phyloP scores from a whole-genome alignment of 2,329 filamentous ascomycete species.

The Immersiporthe knoxdaviesiana region DNA sequence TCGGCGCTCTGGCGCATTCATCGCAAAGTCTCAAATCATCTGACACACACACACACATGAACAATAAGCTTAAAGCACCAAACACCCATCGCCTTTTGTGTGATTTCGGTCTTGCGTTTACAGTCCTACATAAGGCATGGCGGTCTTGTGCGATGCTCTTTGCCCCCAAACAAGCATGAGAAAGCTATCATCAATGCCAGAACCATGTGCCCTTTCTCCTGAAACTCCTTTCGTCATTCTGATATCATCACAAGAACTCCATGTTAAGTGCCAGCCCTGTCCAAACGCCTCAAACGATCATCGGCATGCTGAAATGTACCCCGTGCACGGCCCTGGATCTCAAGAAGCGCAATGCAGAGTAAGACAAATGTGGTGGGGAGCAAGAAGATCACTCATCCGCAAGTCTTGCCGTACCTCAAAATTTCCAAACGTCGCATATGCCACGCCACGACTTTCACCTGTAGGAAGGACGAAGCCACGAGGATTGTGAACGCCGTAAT shows the following conservation, averaged over 20 bases:
- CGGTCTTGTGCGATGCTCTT: conserved; percentile 11
- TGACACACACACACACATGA: not conserved
- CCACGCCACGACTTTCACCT: not conserved
- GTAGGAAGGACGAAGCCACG: not conserved
- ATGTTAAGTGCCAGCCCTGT: conserved; percentile 16
- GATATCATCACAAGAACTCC: conserved; percentile 19
- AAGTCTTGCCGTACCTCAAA: not conserved
- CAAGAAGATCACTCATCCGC: not conserved
- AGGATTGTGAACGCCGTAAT: not conserved
- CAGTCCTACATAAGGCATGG: conserved; percentile 12
- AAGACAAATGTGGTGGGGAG: not conserved
- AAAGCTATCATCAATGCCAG: conserved; percentile 24
- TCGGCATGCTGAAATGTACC: not conserved
- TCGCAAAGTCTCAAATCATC: not conserved
- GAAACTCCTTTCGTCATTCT: not conserved
- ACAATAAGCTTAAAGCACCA: not conserved
- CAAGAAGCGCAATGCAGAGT: not conserved
- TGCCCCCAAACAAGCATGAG: not conserved
- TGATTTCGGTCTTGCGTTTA: conserved; percentile 12
- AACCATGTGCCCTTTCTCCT: conserved; percentile 9
- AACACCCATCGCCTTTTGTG: not conserved
- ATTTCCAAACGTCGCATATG: not conserved
- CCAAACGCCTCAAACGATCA: conserved; percentile 16
- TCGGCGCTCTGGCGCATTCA: not conserved
- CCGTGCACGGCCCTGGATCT: not conserved